Evolutionary conservation across 306 rosid species (phyloP).

Genomic region (Cicer pinnatifidum): DNA sequence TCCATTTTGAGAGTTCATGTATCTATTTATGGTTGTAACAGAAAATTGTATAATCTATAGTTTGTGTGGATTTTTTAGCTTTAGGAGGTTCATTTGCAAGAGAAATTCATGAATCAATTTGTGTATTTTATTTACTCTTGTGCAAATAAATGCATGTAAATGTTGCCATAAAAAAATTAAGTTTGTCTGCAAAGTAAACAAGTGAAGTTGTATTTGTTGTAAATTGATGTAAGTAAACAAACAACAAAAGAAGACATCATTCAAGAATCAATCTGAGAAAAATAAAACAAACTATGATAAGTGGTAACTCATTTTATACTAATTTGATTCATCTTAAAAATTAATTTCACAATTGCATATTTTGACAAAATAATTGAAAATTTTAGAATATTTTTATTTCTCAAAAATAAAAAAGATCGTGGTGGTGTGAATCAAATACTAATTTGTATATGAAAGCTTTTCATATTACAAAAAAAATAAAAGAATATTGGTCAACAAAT

Average conservation of each 20-base stretch:
- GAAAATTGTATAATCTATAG: conserved; percentile 36
- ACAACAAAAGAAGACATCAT: neutral
- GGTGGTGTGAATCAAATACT: too few species aligned
- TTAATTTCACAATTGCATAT: too few species aligned
- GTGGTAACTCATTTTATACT: neutral
- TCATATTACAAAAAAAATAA: neutral
- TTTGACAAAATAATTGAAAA: too few species aligned
- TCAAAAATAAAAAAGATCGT: too few species aligned
- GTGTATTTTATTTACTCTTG: conserved; percentile 24
- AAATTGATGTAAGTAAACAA: neutral
- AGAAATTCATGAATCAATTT: conserved; percentile 12
- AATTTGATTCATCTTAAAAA: too few species aligned
- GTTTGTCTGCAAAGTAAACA: conserved; percentile 3
- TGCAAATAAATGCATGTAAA: conserved; percentile 46
- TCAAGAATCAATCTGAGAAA: neutral
- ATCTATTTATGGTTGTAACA: conserved; percentile 10
- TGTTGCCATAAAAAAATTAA: conserved; percentile 10
- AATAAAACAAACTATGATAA: neutral
- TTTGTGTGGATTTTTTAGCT: conserved; percentile 24
- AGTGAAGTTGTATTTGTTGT: neutral
- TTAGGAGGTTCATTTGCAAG: conserved; percentile 33
- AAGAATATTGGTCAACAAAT: conserved; percentile 33
- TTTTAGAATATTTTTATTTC: too few species aligned
- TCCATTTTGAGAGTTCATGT: conserved; percentile 34
- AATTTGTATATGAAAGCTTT: too few species aligned